phyloP scores from a whole-genome alignment of 1,284 basidiomycete genomes.

The Ustilago loliicola region DNA sequence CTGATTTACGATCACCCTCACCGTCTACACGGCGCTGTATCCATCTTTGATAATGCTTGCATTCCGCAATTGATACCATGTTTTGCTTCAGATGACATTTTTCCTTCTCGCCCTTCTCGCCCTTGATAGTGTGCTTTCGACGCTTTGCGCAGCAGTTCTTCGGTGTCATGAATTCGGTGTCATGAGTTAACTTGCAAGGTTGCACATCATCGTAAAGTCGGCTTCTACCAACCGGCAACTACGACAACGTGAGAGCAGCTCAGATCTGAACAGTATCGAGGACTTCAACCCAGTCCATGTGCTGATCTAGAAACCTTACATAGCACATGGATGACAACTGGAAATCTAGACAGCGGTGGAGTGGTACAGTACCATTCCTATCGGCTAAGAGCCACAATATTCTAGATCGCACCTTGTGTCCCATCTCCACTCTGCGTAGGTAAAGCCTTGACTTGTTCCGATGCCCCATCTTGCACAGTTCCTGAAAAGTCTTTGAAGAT shows the following conservation, averaged over 20 bases:
- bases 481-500: constrained; percentile 81
- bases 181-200: no score
- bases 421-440: constrained; percentile 17
- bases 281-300: no score
- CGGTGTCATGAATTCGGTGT: no score
- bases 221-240: no score
- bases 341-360: neutral
- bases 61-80: constrained; percentile 40
- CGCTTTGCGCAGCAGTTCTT: no score
- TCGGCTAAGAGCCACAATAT: neutral
- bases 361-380: neutral
- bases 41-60: constrained; percentile 17
- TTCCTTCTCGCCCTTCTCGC: neutral
- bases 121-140: no score
- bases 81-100: neutral
- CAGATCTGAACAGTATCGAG: no score
- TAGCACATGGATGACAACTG: neutral
- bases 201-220: no score
- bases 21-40: constrained; percentile 18
- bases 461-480: constrained; percentile 19
- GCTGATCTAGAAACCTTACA: no score
- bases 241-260: no score
- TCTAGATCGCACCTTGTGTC: constrained; percentile 18
- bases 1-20: neutral
- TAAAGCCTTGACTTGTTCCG: constrained; percentile 17